Evolutionary conservation across 2,329 filamentous ascomycete species (phyloP).

Genomic region (Neopestalotiopsis clavispora): DNA sequence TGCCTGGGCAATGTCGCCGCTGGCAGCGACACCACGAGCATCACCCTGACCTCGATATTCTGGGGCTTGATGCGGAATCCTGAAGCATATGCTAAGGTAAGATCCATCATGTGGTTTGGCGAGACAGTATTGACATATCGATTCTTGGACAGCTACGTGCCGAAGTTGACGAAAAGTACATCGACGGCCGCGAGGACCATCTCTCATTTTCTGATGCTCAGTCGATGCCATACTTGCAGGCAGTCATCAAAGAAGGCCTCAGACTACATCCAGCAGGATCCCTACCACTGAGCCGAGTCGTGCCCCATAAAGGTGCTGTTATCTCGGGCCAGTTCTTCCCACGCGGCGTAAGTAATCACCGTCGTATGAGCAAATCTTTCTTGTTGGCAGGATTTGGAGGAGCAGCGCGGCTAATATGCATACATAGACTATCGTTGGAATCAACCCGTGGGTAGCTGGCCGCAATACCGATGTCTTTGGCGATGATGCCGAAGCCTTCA

Average conservation of each 20-base stretch:
- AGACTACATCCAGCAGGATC: conserved; percentile 50
- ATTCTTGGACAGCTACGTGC: background rate
- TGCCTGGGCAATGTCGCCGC: conserved; percentile 32
- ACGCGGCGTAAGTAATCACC: conserved; percentile 20
- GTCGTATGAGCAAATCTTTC: too few species aligned
- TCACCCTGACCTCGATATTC: background rate
- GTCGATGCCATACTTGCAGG: conserved; percentile 49
- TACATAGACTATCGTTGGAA: conserved; percentile 34
- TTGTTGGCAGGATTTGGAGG: background rate
- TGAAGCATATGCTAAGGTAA: background rate
- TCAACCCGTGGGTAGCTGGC: conserved; percentile 42
- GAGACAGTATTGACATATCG: background rate
- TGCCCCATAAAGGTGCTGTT: conserved; percentile 41
- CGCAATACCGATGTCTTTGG: conserved; percentile 35
- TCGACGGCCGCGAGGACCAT: conserved; percentile 18
- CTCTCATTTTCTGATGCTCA: conserved; percentile 32
- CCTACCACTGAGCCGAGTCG: conserved; percentile 47
- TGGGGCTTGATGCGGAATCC: background rate
- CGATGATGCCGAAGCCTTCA: conserved; percentile 38
- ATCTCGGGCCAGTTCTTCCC: conserved; percentile 34
- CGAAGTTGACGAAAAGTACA: background rate
- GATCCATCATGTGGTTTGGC: background rate
- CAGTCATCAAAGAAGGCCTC: conserved; percentile 52
- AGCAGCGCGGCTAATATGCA: background rate
- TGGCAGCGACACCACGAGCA: conserved; percentile 1